Evolutionary conservation across 306 rosid species (phyloP).

Genomic region (Carpinus fangiana): DNA sequence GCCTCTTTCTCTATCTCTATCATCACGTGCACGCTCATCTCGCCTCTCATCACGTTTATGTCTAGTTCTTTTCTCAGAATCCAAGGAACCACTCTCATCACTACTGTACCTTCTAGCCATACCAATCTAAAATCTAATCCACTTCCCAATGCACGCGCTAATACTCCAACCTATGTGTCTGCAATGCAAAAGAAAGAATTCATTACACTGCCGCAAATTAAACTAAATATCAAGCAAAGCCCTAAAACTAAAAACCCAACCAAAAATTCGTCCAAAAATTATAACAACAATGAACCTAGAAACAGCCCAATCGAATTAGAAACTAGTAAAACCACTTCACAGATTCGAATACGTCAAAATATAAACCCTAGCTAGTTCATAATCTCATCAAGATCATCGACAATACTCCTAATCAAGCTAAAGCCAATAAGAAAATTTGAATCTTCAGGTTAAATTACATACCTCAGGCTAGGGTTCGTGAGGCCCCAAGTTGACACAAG

Average conservation of each 20-base stretch:
- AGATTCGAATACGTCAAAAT: neutral
- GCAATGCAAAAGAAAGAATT: neutral
- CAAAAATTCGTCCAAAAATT: neutral
- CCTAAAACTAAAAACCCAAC: neutral
- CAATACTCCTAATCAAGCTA: neutral
- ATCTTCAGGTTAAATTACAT: neutral
- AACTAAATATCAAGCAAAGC: neutral
- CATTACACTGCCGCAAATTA: neutral
- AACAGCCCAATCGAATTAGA: neutral
- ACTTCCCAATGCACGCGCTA: neutral
- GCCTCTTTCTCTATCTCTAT: constrained; percentile 8
- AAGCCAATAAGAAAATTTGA: neutral
- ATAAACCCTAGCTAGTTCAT: neutral
- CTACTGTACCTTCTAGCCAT: constrained; percentile 54
- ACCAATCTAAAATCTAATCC: neutral
- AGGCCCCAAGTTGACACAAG: neutral
- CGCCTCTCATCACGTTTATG: constrained; percentile 8
- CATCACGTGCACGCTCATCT: constrained; percentile 12
- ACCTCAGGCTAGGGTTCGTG: neutral
- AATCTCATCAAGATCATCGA: neutral
- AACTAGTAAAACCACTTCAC: neutral
- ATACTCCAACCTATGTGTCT: neutral
- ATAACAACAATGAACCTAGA: neutral
- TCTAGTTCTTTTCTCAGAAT: constrained; percentile 24
- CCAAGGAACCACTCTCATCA: constrained; percentile 29